phyloP scores from a whole-genome alignment of 306 rosid species.

The Arachis hypogaea region DNA sequence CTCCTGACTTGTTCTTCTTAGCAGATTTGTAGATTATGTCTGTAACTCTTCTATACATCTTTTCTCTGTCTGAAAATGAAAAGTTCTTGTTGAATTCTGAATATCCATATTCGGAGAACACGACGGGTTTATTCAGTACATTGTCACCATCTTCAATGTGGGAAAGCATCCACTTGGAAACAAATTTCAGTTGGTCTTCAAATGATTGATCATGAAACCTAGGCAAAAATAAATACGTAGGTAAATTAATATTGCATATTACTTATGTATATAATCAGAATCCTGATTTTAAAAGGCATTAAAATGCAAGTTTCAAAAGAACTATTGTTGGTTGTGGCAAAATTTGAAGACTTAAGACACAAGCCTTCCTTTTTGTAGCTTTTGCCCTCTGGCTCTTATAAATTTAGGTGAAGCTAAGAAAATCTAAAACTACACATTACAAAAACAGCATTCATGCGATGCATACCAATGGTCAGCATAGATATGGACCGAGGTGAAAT shows the following conservation, averaged over 20 bases:
- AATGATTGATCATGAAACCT: slow-evolving; percentile 74
- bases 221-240: neutral
- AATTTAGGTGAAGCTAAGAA: slow-evolving; percentile 17
- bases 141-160: slow-evolving; percentile 95
- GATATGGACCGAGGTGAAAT: slow-evolving; percentile 91
- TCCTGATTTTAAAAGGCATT: slow-evolving; percentile 3
- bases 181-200: slow-evolving; percentile 73
- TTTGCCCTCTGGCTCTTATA: neutral
- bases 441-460: neutral
- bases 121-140: slow-evolving; percentile 74
- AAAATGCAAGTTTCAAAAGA: slow-evolving; percentile 14
- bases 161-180: slow-evolving; percentile 89
- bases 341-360: slow-evolving; percentile 23
- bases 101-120: slow-evolving; percentile 90
- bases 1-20: slow-evolving; percentile 71
- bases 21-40: slow-evolving; percentile 79
- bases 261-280: neutral
- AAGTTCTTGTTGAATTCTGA: slow-evolving; percentile 66
- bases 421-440: slow-evolving; percentile 2
- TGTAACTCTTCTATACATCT: slow-evolving; percentile 52
- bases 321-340: neutral
- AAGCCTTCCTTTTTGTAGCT: slow-evolving; percentile 20
- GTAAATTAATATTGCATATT: neutral
- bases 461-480: slow-evolving; percentile 96
- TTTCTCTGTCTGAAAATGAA: slow-evolving; percentile 59